Percentiles rank a stretch among this genome's conserved stretches.
Evolutionary conservation across 176 grass and related monocot species (phyloP).

Genomic region (Cenchrus purpureus): DNA sequence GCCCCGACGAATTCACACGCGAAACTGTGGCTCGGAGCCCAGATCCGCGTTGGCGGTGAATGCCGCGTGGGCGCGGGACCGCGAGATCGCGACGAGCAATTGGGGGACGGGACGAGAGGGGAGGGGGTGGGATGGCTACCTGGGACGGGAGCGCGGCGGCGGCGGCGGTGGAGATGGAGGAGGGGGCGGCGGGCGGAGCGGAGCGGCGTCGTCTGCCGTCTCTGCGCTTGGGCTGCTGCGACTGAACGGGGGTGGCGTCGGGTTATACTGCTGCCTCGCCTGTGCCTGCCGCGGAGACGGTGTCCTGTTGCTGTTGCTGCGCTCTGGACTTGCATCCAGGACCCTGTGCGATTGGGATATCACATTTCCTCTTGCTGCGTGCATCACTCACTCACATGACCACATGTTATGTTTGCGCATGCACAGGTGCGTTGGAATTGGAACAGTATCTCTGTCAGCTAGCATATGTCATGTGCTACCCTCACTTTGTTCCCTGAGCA

Average conservation of each 20-base stretch:
- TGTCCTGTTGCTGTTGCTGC: constrained; percentile 20
- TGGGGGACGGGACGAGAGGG: not conserved
- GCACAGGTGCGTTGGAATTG: not conserved
- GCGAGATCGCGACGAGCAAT: constrained; percentile 1
- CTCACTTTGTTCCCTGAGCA: not conserved
- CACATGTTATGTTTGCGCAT: not conserved
- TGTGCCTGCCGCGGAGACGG: not conserved
- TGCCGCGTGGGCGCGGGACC: not conserved
- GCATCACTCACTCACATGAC: not conserved
- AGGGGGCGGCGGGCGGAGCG: not conserved
- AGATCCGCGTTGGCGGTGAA: not conserved
- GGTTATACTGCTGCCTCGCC: constrained; percentile 24
- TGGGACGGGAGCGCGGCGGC: not conserved
- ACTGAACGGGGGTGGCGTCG: not conserved
- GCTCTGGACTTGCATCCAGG: constrained; percentile 8
- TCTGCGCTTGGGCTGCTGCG: not conserved
- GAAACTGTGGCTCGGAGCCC: not conserved
- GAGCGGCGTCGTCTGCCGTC: not conserved
- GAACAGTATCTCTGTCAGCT: not conserved
- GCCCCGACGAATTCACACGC: not conserved
- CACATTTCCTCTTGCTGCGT: too few species aligned
- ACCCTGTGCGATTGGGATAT: not conserved
- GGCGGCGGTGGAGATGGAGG: not conserved
- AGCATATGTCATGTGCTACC: not conserved
- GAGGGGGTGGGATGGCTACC: not conserved